Evolutionary conservation across 805 yeast genomes (phyloP), one percentile per base, ranked within the genome.

Genomic region (Candida nemodendra): DNA sequence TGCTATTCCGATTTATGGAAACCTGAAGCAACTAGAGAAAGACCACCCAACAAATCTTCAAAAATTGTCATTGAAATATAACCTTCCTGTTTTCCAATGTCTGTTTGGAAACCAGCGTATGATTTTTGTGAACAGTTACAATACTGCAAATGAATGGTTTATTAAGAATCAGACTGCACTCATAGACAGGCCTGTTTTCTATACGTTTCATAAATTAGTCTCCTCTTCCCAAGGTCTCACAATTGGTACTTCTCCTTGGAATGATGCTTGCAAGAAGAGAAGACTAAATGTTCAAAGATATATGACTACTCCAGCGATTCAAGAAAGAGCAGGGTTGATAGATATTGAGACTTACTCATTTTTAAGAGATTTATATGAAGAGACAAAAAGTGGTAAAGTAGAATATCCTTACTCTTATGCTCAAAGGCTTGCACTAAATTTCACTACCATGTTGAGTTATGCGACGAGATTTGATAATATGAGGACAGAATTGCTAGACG

Each of bases 201-300:
- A 51, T 34, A 51, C 56, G 1, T 51, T 49, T 24, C 54, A 49
- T 30, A 49, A 49, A 28, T 32, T 49, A 9, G 50, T 48, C 12
- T 49, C 54, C 16, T 21, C 62, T 46, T 34, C 68, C 48, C 44
- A 70, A 40, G 58, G 72, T 3, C 59, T 62, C 27, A 68, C 72
- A 1, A 66, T 66, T 26, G 72, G 72, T 7, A 66, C 72, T 3
- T 64, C 72, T 4, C 71, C 72, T 2, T 68, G 68, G 66, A 54
- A 59, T 24, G 69, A 61, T n/a, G 50, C 61, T 8, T 63, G 68
- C 32, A 53, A 53, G 30, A 53, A 59, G n/a, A 62, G 65, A 36
- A 41, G 68, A 18, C 49, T 56, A 25, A 68, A 64, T 11, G 69
- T 65, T 13, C 65, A 62, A n/a, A 47, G 62, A 14, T 67, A 67